Base-by-base conservation (phyloP, 305 asterid genomes). In the Solanum hybrid region DNA sequence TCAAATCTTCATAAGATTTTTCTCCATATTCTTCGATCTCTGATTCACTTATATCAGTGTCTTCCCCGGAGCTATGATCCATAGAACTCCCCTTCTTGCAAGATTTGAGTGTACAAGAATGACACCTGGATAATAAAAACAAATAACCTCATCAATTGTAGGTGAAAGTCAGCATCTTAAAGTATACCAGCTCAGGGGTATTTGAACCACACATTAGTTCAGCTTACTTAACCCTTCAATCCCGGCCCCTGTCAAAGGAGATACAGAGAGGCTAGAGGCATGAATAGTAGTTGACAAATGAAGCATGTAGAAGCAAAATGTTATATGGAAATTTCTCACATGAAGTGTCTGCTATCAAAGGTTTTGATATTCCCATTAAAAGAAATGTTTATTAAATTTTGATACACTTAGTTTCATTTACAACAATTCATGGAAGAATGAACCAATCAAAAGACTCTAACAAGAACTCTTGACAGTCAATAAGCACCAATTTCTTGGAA, bases 21-120 rank as follows among this genome's bases (percentile, higher is more conserved):
- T 84, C 90, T 31, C 46, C 88, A 86, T 90, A 90, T 37, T 91
- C 92, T 32, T 91, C 90, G 5, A 92, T 78, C 89, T 92, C 93
- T 24, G 93, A 91, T 72, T 92, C 94, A 80, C 93, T 92, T 10
- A 89, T 88, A 85, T 92, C 94, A 82, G 91, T 88, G 76, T 89
- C 92, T 20, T 90, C 92, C 27, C 81, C 92, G 4, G 92, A 90
- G 85, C 86, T 79, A 13, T 89, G 91, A 88, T 93, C 93, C 91
- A 84, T 26, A 31, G 91, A 79, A 91, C 93, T 92, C 89, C 94
- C 94, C 38, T 79, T 34, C 60, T 37, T 35, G 60, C 64, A 86
- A 69, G 51, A 60, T 71, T 87, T 29, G n/a, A 38, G 34, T 10
- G 24, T 22, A 27, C 72, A 75, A 87, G 72, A 75, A 87, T 76